Evolutionary conservation across 176 grass and related monocot genomes (phyloP).

Genomic region (Miscanthus lutarioriparius): DNA sequence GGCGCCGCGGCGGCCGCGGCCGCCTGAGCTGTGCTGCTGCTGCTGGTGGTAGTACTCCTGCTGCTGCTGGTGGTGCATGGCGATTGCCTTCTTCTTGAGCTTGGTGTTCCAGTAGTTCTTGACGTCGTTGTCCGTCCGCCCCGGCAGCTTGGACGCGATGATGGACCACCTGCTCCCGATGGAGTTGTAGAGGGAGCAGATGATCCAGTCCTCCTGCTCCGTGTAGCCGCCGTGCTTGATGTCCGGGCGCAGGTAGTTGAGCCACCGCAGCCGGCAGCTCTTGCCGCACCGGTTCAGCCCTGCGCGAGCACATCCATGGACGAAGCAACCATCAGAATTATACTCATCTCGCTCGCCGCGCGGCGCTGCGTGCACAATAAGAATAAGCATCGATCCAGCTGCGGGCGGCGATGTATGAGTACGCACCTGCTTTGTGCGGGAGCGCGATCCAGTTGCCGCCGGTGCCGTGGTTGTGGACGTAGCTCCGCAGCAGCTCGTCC

Average conservation of each 20-base stretch:
- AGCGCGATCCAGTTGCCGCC: constrained; percentile 93
- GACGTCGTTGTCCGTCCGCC: constrained; percentile 91
- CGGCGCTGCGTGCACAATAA: too few relatives aligned
- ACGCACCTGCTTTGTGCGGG: constrained; percentile 87
- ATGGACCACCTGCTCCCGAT: constrained; percentile 97
- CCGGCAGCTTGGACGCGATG: constrained; percentile 85
- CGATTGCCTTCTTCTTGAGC: constrained; percentile 80
- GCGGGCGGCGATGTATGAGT: too few relatives aligned
- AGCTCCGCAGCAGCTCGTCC: constrained; percentile 72
- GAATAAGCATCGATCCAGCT: neutral
- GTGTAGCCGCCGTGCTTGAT: constrained; percentile 95
- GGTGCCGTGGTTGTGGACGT: constrained; percentile 63
- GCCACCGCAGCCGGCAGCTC: constrained; percentile 92
- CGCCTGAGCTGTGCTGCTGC: neutral
- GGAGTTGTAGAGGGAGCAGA: constrained; percentile 64
- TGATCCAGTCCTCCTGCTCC: constrained; percentile 77
- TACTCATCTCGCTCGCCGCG: neutral
- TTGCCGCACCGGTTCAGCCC: constrained; percentile 93
- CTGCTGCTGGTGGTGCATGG: constrained; percentile 29
- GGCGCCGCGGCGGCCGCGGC: neutral
- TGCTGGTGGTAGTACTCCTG: neutral
- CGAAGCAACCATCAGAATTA: neutral
- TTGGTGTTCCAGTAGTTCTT: constrained; percentile 99
- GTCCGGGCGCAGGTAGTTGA: constrained; percentile 91
- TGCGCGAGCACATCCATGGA: neutral